These are phyloP conservation scores for Salix exigua DNA, from an alignment of 345 rosid species.

Conservation along the genomic window DNA sequence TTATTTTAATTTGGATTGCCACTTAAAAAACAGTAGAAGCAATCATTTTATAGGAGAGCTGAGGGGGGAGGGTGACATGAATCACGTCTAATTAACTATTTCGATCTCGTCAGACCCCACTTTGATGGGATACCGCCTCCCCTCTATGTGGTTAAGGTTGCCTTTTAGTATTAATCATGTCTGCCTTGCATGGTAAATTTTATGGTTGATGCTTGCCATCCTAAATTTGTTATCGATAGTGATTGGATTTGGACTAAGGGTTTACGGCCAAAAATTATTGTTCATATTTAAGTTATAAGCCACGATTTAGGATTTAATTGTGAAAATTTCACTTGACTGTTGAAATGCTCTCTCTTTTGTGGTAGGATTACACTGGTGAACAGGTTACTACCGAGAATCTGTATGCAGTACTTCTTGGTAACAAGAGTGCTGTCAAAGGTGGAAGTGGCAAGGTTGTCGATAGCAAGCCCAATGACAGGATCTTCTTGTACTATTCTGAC, in stretches of 20 bases:
- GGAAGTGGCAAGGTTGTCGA: constrained; percentile 83
- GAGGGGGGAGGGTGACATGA: neutral
- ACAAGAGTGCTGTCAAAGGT: constrained; percentile 64
- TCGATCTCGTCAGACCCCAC: neutral
- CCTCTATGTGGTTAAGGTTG: neutral
- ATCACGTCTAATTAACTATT: neutral
- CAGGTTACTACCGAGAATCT: constrained; percentile 66
- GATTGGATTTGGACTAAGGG: neutral
- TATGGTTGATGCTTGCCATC: neutral
- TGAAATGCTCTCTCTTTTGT: neutral
- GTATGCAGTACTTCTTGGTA: constrained; percentile 86
- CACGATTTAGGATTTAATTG: neutral
- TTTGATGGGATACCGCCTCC: neutral
- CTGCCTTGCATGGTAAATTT: neutral
- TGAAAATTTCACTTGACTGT: neutral
- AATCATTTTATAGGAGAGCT: no score
- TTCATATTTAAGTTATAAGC: neutral
- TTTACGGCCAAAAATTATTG: neutral
- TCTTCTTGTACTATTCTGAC: constrained; percentile 78
- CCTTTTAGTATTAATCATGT: neutral
- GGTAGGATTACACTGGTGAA: constrained; percentile 74
- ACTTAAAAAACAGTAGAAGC: no score
- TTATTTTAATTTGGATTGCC: neutral
- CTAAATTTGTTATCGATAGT: neutral
- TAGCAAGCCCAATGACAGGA: constrained; percentile 72